Base-by-base conservation (phyloP, 371 early-diverging fungal genomes). In the Rhizopus delemar region DNA sequence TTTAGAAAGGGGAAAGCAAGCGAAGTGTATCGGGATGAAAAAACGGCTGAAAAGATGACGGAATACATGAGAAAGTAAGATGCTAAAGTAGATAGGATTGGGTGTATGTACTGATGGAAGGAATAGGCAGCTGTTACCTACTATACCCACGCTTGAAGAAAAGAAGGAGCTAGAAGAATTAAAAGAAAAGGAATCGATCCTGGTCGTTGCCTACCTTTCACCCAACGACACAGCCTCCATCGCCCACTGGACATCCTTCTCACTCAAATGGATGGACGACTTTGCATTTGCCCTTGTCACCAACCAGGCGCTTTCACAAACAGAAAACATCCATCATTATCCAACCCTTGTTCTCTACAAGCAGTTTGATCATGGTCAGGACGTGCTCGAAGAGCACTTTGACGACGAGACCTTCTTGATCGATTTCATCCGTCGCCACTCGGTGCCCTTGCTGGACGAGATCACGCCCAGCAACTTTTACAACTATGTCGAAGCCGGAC, bases 391-490 rank as follows among this genome's bases (percentile, higher is more conserved):
- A 77, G 83, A 71, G 70, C 60, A 77, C 4, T 36, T 75, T 31
- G 38, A n/a, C 13, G 51, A 51, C 6, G 29, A 51, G 28, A 3
- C 22, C 22, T 22, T 22, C 22, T 22, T 61, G 2, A 89, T 72
- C 6, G 71, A 70, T 34, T 80, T 86, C 60, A 73, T 94, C 68
- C 74, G 80, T 65, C 43, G 73, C 43, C 77, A 85, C 76, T 75
- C 93, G 13, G 72, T 91, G 15, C 94, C 95, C 13, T 57, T 89
- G 38, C 80, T 96, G 75, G 94, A 84, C 60, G 90, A 91, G 41
- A 84, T 95, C 53, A 85, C 85, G 54, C 87, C 87, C 43, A 80
- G 86, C 45, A 93, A 89, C 80, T 94, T 89, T 69, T 71, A 73
- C 51, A 69, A 66, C 56, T 95, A 93, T 77, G 88, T 89, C 55